phyloP scores from a whole-genome alignment of 345 rosid genomes.

The Dimocarpus longan region DNA sequence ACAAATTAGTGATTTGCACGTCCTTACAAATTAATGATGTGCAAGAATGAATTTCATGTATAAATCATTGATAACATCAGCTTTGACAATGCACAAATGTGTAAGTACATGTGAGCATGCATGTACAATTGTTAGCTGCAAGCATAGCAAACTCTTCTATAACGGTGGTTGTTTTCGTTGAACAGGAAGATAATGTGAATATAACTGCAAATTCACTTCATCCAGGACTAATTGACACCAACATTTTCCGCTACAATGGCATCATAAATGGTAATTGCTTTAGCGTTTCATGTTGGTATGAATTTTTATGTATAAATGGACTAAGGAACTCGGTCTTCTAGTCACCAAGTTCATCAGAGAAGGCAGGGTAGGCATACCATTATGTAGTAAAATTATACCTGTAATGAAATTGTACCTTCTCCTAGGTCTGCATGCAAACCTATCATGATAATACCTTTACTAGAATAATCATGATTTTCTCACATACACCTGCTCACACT shows the following conservation, averaged over 20 bases:
- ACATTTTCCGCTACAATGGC: constrained; percentile 53
- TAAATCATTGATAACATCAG: no score
- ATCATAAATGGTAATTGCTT: constrained; percentile 40
- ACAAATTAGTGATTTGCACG: no score
- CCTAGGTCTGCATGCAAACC: not conserved
- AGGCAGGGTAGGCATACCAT: no score
- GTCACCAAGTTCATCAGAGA: no score
- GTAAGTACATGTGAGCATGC: no score
- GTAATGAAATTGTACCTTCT: not conserved
- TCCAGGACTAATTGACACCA: constrained; percentile 69
- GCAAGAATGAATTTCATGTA: no score
- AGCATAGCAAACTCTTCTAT: not conserved
- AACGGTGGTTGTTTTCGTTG: constrained; percentile 4
- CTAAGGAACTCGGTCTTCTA: not conserved
- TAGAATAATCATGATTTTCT: no score
- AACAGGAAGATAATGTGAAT: constrained; percentile 61
- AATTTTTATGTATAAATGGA: not conserved
- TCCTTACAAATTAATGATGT: no score
- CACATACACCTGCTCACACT: not conserved
- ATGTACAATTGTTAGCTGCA: no score
- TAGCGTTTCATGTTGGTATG: not conserved
- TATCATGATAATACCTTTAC: not conserved
- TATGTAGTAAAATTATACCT: no score
- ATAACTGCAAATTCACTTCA: constrained; percentile 76
- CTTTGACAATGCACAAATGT: no score